Evolutionary conservation across 2,329 filamentous ascomycete species (phyloP).

Genomic region (Colletotrichum lini): DNA sequence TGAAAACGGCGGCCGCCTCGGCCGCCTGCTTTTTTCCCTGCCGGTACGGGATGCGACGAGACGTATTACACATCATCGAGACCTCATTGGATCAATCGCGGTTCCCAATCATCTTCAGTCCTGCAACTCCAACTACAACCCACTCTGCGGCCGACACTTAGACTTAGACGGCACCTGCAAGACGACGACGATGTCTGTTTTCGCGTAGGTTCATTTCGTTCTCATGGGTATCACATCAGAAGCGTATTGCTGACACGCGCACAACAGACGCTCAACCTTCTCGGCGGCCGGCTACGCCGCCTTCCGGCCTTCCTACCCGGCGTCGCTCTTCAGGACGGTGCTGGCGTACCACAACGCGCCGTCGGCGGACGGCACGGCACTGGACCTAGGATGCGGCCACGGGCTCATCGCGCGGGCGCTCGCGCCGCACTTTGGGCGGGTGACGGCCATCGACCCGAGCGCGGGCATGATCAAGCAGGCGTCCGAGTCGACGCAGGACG

Average conservation of each 20-base stretch:
- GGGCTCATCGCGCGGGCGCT: conserved; percentile 70
- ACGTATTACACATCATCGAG: conserved; percentile 14
- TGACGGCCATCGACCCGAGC: conserved; percentile 71
- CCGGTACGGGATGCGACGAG: background rate
- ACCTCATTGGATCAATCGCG: conserved; percentile 19
- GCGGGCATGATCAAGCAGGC: conserved; percentile 70
- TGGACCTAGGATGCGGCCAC: conserved; percentile 77
- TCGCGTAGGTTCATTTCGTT: conserved; percentile 56
- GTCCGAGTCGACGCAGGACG: conserved; percentile 53
- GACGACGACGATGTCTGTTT: conserved; percentile 60
- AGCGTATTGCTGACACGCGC: conserved; percentile 22
- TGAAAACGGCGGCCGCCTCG: background rate
- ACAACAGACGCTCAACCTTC: conserved; percentile 67
- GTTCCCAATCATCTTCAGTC: background rate
- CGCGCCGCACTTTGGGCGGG: conserved; percentile 64
- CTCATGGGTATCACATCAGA: background rate
- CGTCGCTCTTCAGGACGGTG: conserved; percentile 66
- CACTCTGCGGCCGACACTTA: background rate
- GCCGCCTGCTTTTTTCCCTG: background rate
- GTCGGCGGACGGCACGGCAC: conserved; percentile 50
- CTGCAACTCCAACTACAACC: too few species aligned
- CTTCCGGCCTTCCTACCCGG: conserved; percentile 72
- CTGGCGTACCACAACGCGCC: conserved; percentile 66
- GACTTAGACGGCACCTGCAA: background rate
- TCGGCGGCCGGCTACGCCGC: conserved; percentile 71